A percentile compares a stretch with the other conserved stretches of the same genome.
Conservation (phyloP, 78 protist species). For the Dictyostelium brefeldianum region DNA sequence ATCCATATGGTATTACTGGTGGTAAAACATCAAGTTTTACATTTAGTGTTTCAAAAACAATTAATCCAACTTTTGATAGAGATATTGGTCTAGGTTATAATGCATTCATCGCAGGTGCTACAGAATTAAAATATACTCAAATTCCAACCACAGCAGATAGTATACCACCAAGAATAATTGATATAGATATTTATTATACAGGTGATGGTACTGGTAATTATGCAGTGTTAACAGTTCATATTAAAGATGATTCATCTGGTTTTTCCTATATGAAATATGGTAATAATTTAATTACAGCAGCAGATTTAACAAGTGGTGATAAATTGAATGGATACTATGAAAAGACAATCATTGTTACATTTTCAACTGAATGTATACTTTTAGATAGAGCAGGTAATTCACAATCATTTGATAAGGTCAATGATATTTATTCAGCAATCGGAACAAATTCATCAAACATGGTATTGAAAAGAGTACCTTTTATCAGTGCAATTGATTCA, state of each 20-base stretch:
- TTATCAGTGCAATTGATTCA: too few species aligned
- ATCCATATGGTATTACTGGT: too few species aligned
- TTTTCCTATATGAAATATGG: neutral
- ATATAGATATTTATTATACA: neutral
- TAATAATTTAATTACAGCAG: neutral
- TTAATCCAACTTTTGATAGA: too few species aligned
- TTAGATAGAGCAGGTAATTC: neutral
- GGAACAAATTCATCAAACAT: neutral
- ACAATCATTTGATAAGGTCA: neutral
- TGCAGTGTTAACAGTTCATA: neutral
- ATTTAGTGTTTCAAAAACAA: too few species aligned
- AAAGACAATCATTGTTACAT: neutral
- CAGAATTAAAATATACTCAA: too few species aligned
- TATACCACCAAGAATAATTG: neutral
- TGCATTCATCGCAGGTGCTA: too few species aligned
- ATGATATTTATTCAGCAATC: neutral
- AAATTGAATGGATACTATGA: neutral
- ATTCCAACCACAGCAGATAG: neutral
- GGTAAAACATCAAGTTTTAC: too few species aligned
- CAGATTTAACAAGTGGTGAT: neutral
- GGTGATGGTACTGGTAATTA: conserved; percentile 6
- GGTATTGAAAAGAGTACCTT: neutral
- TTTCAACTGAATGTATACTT: neutral
- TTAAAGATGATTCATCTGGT: neutral
- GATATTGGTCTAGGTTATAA: too few species aligned